Percentiles rank a stretch among this genome's conserved stretches.
These are phyloP conservation scores for Alternaria alternata DNA, from an alignment of 2,329 filamentous ascomycete genomes.

Conservation along the genomic window DNA sequence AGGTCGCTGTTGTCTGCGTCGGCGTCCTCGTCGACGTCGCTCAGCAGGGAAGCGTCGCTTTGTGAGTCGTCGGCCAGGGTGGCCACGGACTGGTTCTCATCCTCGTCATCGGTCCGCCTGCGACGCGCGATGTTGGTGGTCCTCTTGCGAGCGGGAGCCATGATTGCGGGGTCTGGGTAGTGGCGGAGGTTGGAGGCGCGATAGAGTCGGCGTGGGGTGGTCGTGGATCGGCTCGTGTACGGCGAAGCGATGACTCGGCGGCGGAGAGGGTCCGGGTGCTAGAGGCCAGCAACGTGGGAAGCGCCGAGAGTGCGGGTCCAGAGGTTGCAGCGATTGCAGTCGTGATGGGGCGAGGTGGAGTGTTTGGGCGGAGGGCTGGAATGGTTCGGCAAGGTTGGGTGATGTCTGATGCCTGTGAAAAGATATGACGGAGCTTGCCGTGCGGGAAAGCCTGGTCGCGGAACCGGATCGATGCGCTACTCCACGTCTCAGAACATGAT, in stretches of 20 bases:
- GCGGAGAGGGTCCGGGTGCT: constrained; percentile 32
- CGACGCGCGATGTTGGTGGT: constrained; percentile 48
- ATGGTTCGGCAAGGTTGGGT: constrained; percentile 27
- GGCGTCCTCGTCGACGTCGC: constrained; percentile 65
- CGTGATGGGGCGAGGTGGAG: constrained; percentile 37
- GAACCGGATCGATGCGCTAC: constrained; percentile 20
- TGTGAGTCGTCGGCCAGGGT: constrained; percentile 68
- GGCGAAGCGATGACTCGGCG: constrained; percentile 30
- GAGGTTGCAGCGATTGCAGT: constrained; percentile 34
- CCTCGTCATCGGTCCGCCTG: constrained; percentile 51
- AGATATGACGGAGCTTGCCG: constrained; percentile 41
- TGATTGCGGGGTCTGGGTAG: constrained; percentile 32
- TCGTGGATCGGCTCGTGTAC: constrained; percentile 32
- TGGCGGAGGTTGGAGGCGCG: constrained; percentile 16
- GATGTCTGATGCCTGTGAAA: constrained; percentile 50
- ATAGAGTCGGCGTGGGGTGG: constrained; percentile 30
- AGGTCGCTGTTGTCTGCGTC: constrained; percentile 67
- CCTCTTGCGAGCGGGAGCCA: constrained; percentile 50
- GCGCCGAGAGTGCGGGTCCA: constrained; percentile 25
- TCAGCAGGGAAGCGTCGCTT: constrained; percentile 67
- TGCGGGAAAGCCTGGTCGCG: constrained; percentile 30
- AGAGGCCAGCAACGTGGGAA: constrained; percentile 20
- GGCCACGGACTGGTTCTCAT: constrained; percentile 52
- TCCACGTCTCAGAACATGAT: constrained; percentile 13
- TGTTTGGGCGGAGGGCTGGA: constrained; percentile 29